These are phyloP conservation scores for Ganoderma resinaceum DNA, from an alignment of 1,284 basidiomycete species.

Conservation along the genomic window DNA sequence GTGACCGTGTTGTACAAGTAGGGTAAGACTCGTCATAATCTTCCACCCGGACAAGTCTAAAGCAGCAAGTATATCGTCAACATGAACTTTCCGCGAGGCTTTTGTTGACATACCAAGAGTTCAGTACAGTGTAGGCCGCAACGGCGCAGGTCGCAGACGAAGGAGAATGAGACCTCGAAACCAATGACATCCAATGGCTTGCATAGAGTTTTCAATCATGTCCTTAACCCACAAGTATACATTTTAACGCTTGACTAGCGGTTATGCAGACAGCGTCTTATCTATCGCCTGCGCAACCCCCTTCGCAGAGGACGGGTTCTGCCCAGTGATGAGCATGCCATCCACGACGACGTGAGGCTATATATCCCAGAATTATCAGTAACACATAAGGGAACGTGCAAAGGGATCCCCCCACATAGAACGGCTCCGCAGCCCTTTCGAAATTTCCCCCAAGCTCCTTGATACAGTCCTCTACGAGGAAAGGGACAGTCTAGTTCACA, in stretches of 20 bases:
- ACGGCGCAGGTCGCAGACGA: too few relatives aligned
- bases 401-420: slow-evolving; percentile 51
- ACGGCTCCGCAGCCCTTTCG: slow-evolving; percentile 61
- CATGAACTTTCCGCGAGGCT: too few relatives aligned
- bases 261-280: slow-evolving; percentile 34
- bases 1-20: too few relatives aligned
- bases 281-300: slow-evolving; percentile 59
- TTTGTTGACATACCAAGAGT: too few relatives aligned
- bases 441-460: slow-evolving; percentile 67
- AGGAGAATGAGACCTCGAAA: too few relatives aligned
- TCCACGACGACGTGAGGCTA: slow-evolving; percentile 55
- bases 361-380: background rate
- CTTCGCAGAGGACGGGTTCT: slow-evolving; percentile 73
- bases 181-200: background rate
- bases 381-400: too few relatives aligned
- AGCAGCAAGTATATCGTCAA: too few relatives aligned
- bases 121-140: too few relatives aligned
- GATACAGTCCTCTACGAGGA: slow-evolving; percentile 74
- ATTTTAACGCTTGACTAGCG: background rate
- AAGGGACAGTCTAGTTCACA: slow-evolving; percentile 62
- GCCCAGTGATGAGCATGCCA: slow-evolving; percentile 66
- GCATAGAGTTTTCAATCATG: background rate
- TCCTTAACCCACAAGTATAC: background rate
- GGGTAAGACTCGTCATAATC: too few relatives aligned
- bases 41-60: too few relatives aligned